Conservation (phyloP, 805 yeast genomes). For the Metschnikowia lunata region DNA sequence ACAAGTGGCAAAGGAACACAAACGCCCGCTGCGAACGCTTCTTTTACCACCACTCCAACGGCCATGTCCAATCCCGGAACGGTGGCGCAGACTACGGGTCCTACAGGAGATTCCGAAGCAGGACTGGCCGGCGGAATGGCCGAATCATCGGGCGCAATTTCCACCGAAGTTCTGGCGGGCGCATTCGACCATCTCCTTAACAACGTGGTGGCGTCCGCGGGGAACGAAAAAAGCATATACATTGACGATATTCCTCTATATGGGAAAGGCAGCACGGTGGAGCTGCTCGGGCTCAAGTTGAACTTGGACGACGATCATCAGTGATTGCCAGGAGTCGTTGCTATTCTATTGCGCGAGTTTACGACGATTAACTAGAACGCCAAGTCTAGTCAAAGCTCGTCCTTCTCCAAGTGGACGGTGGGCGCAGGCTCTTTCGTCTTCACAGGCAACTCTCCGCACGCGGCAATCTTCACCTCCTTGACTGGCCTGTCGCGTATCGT, state of each 20-base stretch:
- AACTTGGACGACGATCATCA: slow-evolving; percentile 17
- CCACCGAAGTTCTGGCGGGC: slow-evolving; percentile 19
- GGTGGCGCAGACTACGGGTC: slow-evolving; percentile 5
- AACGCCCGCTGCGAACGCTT: slow-evolving; percentile 6
- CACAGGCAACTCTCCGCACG: slow-evolving; percentile 62
- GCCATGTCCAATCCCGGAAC: slow-evolving; percentile 17
- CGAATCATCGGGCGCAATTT: background rate
- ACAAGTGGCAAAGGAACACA: background rate
- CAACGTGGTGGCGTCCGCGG: slow-evolving; percentile 19
- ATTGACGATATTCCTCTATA: slow-evolving; percentile 37
- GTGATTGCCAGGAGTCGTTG: background rate
- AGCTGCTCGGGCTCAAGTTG: slow-evolving; percentile 29
- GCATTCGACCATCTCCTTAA: slow-evolving; percentile 31
- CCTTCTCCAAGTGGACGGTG: slow-evolving; percentile 12
- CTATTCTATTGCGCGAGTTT: background rate
- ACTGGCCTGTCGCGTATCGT: slow-evolving; percentile 71
- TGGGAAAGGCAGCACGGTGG: slow-evolving; percentile 38
- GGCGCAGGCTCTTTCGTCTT: slow-evolving; percentile 14
- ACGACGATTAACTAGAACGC: no score
- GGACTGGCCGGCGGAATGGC: slow-evolving; percentile 12
- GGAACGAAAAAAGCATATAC: slow-evolving; percentile 23
- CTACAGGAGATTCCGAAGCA: slow-evolving; percentile 10
- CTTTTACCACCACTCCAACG: slow-evolving; percentile 12
- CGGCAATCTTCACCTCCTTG: slow-evolving; percentile 57
- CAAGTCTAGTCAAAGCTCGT: slow-evolving; percentile 23